These are phyloP conservation scores for Elsinoe arachidis DNA, from an alignment of 2,329 filamentous ascomycete genomes.

Conservation along the genomic window DNA sequence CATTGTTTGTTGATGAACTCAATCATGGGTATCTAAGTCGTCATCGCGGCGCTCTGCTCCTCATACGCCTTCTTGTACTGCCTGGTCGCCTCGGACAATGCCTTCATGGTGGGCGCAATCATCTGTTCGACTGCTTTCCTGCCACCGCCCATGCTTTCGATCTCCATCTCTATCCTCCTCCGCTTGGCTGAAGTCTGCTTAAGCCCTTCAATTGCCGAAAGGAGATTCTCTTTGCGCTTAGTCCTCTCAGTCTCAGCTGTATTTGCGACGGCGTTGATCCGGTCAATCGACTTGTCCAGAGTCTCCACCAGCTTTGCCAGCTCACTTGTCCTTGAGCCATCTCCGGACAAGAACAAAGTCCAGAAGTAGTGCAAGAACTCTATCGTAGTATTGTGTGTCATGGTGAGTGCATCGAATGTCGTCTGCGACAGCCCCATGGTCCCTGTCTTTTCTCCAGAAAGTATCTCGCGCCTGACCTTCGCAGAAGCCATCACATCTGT, in stretches of 20 bases:
- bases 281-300: slow-evolving; percentile 63
- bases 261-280: slow-evolving; percentile 71
- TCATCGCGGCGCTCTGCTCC: slow-evolving; percentile 37
- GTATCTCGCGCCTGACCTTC: slow-evolving; percentile 36
- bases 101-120: slow-evolving; percentile 63
- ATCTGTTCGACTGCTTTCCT: slow-evolving; percentile 65
- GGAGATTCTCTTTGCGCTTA: slow-evolving; percentile 56
- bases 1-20: not conserved
- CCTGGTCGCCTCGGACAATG: slow-evolving; percentile 60
- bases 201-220: slow-evolving; percentile 61
- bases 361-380: slow-evolving; percentile 99
- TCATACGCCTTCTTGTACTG: slow-evolving; percentile 64
- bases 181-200: slow-evolving; percentile 67
- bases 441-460: slow-evolving; percentile 18
- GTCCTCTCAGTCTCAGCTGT: slow-evolving; percentile 70
- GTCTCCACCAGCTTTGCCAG: slow-evolving; percentile 75
- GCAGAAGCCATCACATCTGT: slow-evolving; percentile 59
- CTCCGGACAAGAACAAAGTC: slow-evolving; percentile 81
- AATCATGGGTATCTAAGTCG: slow-evolving; percentile 12
- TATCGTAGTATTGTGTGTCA: slow-evolving; percentile 84
- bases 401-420: slow-evolving; percentile 54
- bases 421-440: slow-evolving; percentile 30
- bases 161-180: slow-evolving; percentile 52
- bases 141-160: slow-evolving; percentile 63
- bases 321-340: slow-evolving; percentile 66